Conservation (phyloP, 2,329 filamentous ascomycete genomes). For the Ceratocystis destructans region DNA sequence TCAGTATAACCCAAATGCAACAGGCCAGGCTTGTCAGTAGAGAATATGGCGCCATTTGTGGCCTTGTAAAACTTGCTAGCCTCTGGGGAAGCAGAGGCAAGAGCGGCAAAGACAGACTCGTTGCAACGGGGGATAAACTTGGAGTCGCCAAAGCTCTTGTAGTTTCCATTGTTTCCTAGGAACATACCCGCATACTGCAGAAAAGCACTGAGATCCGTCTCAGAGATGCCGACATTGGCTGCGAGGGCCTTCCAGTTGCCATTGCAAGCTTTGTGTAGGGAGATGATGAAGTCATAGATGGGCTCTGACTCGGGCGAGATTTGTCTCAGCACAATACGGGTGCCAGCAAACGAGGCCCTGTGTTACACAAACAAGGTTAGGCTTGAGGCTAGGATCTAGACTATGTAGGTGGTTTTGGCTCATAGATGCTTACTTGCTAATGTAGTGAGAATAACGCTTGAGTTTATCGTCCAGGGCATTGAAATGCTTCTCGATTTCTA, state of each 20-base stretch:
- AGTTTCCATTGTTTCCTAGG: constrained; percentile 68
- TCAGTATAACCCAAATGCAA: constrained; percentile 67
- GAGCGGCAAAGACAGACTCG: constrained; percentile 47
- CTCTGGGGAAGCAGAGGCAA: constrained; percentile 47
- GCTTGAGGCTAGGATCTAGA: background rate
- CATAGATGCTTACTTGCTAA: constrained; percentile 51
- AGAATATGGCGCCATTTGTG: constrained; percentile 60
- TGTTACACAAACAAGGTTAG: constrained; percentile 11
- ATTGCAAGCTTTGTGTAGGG: constrained; percentile 49
- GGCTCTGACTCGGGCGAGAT: constrained; percentile 68
- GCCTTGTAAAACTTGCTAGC: constrained; percentile 51
- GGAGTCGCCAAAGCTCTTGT: constrained; percentile 74
- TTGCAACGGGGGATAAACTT: constrained; percentile 67
- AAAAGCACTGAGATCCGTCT: constrained; percentile 52
- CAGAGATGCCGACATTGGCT: constrained; percentile 48
- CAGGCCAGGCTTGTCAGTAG: constrained; percentile 45
- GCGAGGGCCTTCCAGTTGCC: constrained; percentile 61
- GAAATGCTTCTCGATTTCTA: constrained; percentile 90
- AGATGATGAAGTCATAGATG: constrained; percentile 69
- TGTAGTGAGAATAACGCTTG: constrained; percentile 83
- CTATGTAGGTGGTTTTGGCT: background rate
- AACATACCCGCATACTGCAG: constrained; percentile 68
- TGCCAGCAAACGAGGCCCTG: constrained; percentile 65
- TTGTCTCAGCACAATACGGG: constrained; percentile 65
- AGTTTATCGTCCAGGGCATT: constrained; percentile 60